Conservation (phyloP, 2,329 filamentous ascomycete genomes). For the Fusarium coffeatum region DNA sequence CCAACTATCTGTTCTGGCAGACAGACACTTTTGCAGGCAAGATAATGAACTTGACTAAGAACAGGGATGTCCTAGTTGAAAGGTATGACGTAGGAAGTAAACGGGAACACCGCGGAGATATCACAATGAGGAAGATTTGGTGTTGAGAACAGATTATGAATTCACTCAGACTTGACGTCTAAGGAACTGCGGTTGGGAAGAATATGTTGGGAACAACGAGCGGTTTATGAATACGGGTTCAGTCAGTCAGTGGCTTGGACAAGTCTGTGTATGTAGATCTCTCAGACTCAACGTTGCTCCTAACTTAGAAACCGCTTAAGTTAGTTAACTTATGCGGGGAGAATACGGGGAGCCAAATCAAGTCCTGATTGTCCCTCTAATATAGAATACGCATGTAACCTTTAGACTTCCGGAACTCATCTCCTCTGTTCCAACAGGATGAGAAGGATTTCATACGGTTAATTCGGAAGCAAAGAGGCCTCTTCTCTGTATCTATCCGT, state of each 20-base stretch:
- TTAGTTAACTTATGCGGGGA: conserved; percentile 1
- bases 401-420: neutral
- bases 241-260: conserved; percentile 10
- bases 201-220: neutral
- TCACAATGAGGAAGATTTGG: conserved; percentile 1
- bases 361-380: neutral
- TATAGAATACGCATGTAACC: conserved; percentile 1
- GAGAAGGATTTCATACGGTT: neutral
- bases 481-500: neutral
- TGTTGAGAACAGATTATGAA: neutral
- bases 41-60: neutral
- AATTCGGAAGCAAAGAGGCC: neutral
- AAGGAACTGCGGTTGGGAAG: neutral
- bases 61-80: conserved; percentile 29
- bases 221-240: conserved; percentile 12
- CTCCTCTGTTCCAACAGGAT: neutral
- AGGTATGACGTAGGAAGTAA: conserved; percentile 28
- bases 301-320: neutral
- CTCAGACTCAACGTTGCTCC: neutral
- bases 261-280: neutral
- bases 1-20: neutral
- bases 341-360: conserved; percentile 9
- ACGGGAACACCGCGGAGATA: conserved; percentile 15
- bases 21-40: neutral
- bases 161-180: neutral